Percentiles rank a stretch among this genome's conserved stretches.
These are phyloP conservation scores for Sanghuangporus weigelae DNA, from an alignment of 1,284 basidiomycete genomes.

Conservation along the genomic window DNA sequence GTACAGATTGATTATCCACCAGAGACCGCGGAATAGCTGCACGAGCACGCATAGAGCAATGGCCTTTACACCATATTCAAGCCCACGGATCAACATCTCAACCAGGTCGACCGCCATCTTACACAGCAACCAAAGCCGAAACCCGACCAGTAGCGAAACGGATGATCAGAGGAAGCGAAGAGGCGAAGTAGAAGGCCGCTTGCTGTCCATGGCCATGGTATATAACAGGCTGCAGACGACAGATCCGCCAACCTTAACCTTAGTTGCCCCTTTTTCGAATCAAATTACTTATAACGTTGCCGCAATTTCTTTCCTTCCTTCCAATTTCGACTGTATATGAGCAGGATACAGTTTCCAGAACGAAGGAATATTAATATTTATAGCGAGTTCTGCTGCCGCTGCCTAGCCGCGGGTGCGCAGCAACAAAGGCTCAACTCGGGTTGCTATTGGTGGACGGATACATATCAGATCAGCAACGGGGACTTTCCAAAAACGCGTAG, in stretches of 20 bases:
- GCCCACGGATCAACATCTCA: not conserved
- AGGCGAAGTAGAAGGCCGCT: not conserved
- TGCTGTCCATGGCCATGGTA: not conserved
- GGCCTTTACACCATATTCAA: constrained; percentile 1
- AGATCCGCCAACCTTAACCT: not conserved
- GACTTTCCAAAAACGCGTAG: constrained; percentile 5
- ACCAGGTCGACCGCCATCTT: not conserved
- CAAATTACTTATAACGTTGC: too few relatives aligned
- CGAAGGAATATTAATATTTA: too few relatives aligned
- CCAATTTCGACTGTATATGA: too few relatives aligned
- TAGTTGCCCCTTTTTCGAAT: too few relatives aligned
- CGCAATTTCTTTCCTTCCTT: too few relatives aligned
- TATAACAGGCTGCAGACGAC: not conserved
- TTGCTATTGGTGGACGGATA: not conserved
- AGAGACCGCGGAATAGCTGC: constrained; percentile 28
- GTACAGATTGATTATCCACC: constrained; percentile 39
- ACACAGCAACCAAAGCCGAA: not conserved
- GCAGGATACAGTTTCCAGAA: too few relatives aligned
- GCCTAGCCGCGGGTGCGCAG: not conserved
- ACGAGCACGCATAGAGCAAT: constrained; percentile 21
- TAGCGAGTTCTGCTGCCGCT: not conserved
- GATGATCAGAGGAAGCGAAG: not conserved
- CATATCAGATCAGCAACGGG: not conserved
- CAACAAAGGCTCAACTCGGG: not conserved
- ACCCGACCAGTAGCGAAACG: not conserved